Evolutionary conservation across 352 stramenopile species (phyloP).

Genomic region (Globisporangium parvum): DNA sequence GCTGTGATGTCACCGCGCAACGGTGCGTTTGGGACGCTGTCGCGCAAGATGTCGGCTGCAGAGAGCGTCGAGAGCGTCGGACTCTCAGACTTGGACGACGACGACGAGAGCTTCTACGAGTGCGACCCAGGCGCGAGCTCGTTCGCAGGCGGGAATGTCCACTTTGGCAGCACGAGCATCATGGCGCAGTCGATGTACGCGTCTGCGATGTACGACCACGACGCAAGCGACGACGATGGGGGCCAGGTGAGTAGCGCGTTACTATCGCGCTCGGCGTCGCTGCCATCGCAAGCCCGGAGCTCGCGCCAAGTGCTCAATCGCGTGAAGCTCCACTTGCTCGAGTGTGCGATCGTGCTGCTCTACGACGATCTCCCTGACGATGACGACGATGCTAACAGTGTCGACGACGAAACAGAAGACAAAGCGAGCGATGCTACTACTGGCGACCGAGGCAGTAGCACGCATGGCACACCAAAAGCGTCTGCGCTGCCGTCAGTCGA

Average conservation of each 20-base stretch:
- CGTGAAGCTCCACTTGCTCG: conserved; percentile 73
- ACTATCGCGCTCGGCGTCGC: conserved; percentile 5
- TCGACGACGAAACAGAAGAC: conserved; percentile 27
- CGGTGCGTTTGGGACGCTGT: conserved; percentile 19
- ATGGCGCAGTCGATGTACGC: conserved; percentile 84
- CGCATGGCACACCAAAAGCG: conserved; percentile 17
- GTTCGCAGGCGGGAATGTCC: conserved; percentile 18
- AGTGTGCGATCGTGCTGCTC: conserved; percentile 65
- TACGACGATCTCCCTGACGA: conserved; percentile 77
- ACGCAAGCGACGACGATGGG: conserved; percentile 20
- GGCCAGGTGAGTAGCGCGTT: neutral
- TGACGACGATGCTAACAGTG: conserved; percentile 15
- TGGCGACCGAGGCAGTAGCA: conserved; percentile 19
- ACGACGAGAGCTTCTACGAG: conserved; percentile 77
- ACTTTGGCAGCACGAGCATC: conserved; percentile 31
- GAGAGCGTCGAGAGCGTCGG: conserved; percentile 79
- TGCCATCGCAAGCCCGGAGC: conserved; percentile 1
- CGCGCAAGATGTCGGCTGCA: conserved; percentile 50
- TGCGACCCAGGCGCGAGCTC: conserved; percentile 61
- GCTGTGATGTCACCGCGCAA: conserved; percentile 7
- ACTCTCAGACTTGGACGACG: conserved; percentile 79
- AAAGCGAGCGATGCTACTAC: conserved; percentile 15
- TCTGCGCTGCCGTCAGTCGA: conserved; percentile 49
- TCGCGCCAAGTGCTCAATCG: conserved; percentile 47
- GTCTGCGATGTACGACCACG: conserved; percentile 53